These are phyloP conservation scores for Phaeomoniella chlamydospora DNA, from an alignment of 2,329 filamentous ascomycete species.

Conservation along the genomic window DNA sequence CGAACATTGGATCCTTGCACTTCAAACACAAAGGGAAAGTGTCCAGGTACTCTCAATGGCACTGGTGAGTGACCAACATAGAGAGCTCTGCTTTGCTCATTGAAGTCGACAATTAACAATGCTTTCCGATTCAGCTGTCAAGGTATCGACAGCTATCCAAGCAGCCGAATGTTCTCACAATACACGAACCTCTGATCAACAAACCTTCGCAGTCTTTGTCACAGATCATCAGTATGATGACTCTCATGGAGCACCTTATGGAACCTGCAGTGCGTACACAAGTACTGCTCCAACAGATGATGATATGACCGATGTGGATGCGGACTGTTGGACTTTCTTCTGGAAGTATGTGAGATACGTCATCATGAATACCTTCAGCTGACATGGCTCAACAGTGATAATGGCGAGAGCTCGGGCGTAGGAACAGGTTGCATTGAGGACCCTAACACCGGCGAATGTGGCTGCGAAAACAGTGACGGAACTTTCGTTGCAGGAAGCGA, in stretches of 20 bases:
- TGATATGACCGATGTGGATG: conserved; percentile 15
- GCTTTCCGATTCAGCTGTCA: conserved; percentile 11
- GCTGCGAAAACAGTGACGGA: conserved; percentile 27
- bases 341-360: conserved; percentile 18
- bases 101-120: not conserved
- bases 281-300: conserved; percentile 18
- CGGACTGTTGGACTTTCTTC: conserved; percentile 28
- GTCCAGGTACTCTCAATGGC: conserved; percentile 15
- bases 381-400: too few relatives aligned
- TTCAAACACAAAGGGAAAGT: conserved; percentile 22
- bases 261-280: conserved; percentile 29
- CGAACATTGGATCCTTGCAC: conserved; percentile 17
- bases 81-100: conserved; percentile 1
- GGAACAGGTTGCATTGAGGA: conserved; percentile 21
- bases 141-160: conserved; percentile 21
- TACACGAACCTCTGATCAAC: conserved; percentile 17
- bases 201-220: conserved; percentile 23
- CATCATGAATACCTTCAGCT: too few relatives aligned
- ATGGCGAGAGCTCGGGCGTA: conserved; percentile 15
- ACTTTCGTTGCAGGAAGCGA: conserved; percentile 18
- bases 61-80: conserved; percentile 9
- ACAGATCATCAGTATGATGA: conserved; percentile 31
- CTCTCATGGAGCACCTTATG: conserved; percentile 30
- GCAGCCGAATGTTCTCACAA: conserved; percentile 24
- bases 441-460: conserved; percentile 19